phyloP scores from a whole-genome alignment of 2,329 filamentous ascomycete species.

The Colletotrichum shisoi region DNA sequence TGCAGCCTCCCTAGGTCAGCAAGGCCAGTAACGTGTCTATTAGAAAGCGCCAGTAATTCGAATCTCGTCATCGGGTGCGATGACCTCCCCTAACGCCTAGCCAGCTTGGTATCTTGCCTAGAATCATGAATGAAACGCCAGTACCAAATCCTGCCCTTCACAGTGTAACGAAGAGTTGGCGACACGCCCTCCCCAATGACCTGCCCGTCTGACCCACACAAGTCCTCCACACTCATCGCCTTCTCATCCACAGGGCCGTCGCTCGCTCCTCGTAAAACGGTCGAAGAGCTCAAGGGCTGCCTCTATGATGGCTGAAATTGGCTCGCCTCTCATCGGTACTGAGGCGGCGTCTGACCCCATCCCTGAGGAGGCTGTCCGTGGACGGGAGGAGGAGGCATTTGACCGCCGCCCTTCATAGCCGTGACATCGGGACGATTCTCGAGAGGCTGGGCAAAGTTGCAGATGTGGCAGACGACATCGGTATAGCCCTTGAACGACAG shows the following conservation, averaged over 20 bases:
- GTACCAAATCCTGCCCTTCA: background rate
- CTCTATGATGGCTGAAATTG: background rate
- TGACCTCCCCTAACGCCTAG: slow-evolving; percentile 20
- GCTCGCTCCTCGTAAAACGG: background rate
- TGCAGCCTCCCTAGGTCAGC: background rate
- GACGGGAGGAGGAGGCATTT: slow-evolving; percentile 46
- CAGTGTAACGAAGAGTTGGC: background rate
- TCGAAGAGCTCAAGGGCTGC: background rate
- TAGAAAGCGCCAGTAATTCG: slow-evolving; percentile 4
- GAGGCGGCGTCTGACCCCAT: slow-evolving; percentile 43
- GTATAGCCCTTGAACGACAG: slow-evolving; percentile 72
- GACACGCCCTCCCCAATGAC: background rate
- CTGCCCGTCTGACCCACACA: background rate
- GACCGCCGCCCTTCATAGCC: slow-evolving; percentile 57
- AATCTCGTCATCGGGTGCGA: slow-evolving; percentile 11
- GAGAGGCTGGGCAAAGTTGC: slow-evolving; percentile 76
- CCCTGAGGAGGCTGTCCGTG: slow-evolving; percentile 49
- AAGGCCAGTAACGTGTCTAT: background rate
- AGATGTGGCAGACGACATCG: slow-evolving; percentile 77
- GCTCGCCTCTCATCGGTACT: slow-evolving; percentile 29
- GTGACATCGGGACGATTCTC: slow-evolving; percentile 65
- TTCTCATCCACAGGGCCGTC: background rate
- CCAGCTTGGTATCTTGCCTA: slow-evolving; percentile 31
- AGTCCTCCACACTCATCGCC: background rate
- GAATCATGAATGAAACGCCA: background rate